Evolutionary conservation across 1,284 basidiomycete species (phyloP).

Genomic region (Ustilago loliicola): DNA sequence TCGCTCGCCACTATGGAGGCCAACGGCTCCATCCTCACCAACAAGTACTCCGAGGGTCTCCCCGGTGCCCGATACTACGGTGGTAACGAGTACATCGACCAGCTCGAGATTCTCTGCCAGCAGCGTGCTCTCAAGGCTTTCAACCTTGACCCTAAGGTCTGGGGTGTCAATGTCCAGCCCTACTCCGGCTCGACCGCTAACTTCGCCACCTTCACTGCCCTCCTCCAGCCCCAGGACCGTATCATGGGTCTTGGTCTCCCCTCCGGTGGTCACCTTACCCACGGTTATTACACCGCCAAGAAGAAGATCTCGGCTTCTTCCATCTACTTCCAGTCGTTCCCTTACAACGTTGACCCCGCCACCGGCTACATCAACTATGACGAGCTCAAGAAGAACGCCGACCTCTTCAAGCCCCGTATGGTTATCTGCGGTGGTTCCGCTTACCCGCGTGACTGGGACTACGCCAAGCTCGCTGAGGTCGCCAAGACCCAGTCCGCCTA

Average conservation of each 20-base stretch:
- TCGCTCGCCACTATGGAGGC: conserved; percentile 82
- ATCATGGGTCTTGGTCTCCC: conserved; percentile 99
- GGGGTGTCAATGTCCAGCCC: conserved; percentile 99
- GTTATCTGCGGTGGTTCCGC: conserved; percentile 98
- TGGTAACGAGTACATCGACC: conserved; percentile 88
- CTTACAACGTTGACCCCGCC: conserved; percentile 80
- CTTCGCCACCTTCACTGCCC: conserved; percentile 96
- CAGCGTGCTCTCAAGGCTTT: conserved; percentile 96
- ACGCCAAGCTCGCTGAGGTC: conserved; percentile 80
- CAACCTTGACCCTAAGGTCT: conserved; percentile 88
- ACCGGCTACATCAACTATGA: conserved; percentile 94
- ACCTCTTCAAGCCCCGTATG: conserved; percentile 95
- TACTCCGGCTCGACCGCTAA: conserved; percentile 85
- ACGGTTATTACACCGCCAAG: conserved; percentile 98
- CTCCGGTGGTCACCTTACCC: conserved; percentile 97
- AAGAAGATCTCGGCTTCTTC: conserved; percentile 99
- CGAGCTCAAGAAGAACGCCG: conserved; percentile 85
- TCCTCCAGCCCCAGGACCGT: conserved; percentile 97
- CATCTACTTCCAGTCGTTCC: conserved; percentile 99
- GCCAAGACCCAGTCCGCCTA: conserved; percentile 91
- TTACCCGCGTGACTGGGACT: conserved; percentile 94
- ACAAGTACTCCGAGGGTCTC: conserved; percentile 84
- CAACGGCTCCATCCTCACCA: conserved; percentile 97
- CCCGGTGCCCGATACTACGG: conserved; percentile 96
- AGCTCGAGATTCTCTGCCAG: conserved; percentile 93